These are phyloP conservation scores for Globisporangium heterothallicum DNA, from an alignment of 352 stramenopile genomes.

Conservation along the genomic window DNA sequence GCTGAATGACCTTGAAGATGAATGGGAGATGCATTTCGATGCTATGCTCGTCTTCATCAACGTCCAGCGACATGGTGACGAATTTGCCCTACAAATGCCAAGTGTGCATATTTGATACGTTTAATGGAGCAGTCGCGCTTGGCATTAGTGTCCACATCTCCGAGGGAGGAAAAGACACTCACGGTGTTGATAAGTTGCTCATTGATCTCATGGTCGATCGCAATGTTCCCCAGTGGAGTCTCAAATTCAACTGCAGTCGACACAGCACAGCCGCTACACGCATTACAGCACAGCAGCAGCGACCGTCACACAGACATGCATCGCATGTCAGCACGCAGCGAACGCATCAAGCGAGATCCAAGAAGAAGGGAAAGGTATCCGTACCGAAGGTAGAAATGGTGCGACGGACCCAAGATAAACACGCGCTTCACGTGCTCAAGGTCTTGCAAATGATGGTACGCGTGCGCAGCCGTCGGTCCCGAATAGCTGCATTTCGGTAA, in stretches of 20 bases:
- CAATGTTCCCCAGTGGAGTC: constrained; percentile 93
- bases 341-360: neutral
- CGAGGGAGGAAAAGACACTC: neutral
- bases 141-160: too few relatives aligned
- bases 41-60: constrained; percentile 95
- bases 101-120: neutral
- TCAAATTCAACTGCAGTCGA: constrained; percentile 85
- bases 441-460: constrained; percentile 88
- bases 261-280: constrained; percentile 66
- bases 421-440: constrained; percentile 64
- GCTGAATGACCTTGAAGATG: constrained; percentile 74
- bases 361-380: constrained; percentile 8
- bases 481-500: constrained; percentile 74
- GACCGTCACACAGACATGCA: too few relatives aligned
- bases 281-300: too few relatives aligned
- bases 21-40: constrained; percentile 98
- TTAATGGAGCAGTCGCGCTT: neutral
- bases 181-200: constrained; percentile 83
- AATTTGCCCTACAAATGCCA: constrained; percentile 52
- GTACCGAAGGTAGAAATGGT: constrained; percentile 94
- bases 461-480: constrained; percentile 90
- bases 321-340: too few relatives aligned
- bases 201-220: constrained; percentile 88
- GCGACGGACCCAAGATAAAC: constrained; percentile 93
- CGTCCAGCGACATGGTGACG: constrained; percentile 66